phyloP scores from a whole-genome alignment of 495 filamentous ascomycete species.

The Halenospora varia region DNA sequence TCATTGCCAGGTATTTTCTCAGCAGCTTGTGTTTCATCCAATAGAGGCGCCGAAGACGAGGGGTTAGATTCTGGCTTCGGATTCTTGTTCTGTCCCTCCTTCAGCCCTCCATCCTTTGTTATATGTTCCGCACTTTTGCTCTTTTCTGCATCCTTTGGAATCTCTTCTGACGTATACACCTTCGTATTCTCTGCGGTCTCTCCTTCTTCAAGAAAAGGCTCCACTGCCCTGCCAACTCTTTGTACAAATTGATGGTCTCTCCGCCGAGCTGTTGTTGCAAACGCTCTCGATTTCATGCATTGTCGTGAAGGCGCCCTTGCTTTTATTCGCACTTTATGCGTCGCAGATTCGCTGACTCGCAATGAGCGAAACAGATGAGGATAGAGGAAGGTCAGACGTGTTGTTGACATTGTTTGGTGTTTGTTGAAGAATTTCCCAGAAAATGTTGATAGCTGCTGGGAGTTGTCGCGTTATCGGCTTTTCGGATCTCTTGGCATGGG shows the following conservation, averaged over 20 bases:
- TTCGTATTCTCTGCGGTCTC: slow-evolving; percentile 17
- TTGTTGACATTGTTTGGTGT: slow-evolving; percentile 53
- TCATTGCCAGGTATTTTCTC: slow-evolving; percentile 19
- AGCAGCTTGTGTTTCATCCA: slow-evolving; percentile 21
- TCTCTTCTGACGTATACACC: slow-evolving; percentile 1
- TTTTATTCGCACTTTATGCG: slow-evolving; percentile 11
- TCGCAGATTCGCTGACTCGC: slow-evolving; percentile 14
- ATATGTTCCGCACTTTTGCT: neutral
- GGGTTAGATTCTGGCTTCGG: neutral
- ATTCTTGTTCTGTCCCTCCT: neutral
- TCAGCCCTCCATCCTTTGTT: neutral
- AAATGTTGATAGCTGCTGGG: slow-evolving; percentile 10
- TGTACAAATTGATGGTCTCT: slow-evolving; percentile 31
- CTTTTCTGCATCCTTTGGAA: neutral
- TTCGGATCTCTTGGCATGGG: neutral
- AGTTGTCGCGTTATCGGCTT: neutral
- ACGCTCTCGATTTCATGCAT: slow-evolving; percentile 14
- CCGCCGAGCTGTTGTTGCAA: slow-evolving; percentile 30
- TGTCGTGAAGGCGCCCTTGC: slow-evolving; percentile 4
- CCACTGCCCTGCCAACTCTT: slow-evolving; percentile 62
- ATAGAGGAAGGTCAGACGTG: slow-evolving; percentile 70
- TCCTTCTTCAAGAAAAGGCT: slow-evolving; percentile 39
- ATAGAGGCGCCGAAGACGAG: slow-evolving; percentile 16
- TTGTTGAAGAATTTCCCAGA: slow-evolving; percentile 7
- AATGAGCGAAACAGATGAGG: slow-evolving; percentile 55